Evolutionary conservation across 352 stramenopile species (phyloP).

Genomic region (Globisporangium acanthophoron): DNA sequence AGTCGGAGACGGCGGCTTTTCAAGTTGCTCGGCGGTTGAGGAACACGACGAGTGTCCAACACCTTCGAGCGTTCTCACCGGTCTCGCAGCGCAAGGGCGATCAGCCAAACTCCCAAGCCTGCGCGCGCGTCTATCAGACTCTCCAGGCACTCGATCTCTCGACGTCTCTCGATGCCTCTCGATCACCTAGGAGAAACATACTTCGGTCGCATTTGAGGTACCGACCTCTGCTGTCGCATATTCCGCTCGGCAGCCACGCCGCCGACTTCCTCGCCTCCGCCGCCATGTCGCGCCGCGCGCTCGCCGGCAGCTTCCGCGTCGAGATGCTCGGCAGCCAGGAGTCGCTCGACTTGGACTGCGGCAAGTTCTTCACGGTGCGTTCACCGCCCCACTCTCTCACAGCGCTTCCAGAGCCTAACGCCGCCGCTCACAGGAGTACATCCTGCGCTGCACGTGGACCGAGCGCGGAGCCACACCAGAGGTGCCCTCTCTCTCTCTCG

Average conservation of each 20-base stretch:
- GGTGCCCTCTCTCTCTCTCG: conserved; percentile 13
- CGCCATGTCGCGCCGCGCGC: neutral
- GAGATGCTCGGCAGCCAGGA: conserved; percentile 69
- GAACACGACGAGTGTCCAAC: too few species aligned
- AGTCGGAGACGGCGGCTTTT: too few species aligned
- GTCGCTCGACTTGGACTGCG: conserved; percentile 76
- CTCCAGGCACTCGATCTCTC: too few species aligned
- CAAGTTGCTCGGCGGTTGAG: too few species aligned
- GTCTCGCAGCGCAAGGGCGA: too few species aligned
- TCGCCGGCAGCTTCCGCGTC: conserved; percentile 1
- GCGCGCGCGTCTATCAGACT: too few species aligned
- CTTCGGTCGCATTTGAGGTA: neutral
- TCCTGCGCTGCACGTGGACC: conserved; percentile 74
- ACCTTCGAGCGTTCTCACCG: too few species aligned
- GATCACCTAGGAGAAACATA: too few species aligned
- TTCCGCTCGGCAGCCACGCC: neutral
- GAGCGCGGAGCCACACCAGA: conserved; percentile 39
- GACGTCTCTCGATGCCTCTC: too few species aligned
- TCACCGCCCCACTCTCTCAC: neutral
- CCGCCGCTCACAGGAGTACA: conserved; percentile 56
- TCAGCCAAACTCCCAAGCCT: too few species aligned
- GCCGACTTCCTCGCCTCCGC: neutral
- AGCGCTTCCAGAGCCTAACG: neutral
- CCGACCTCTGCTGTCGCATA: neutral
- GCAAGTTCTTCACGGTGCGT: conserved; percentile 82